These are phyloP conservation scores for Zasmidium angulare DNA, from an alignment of 2,329 filamentous ascomycete species.

Conservation along the genomic window DNA sequence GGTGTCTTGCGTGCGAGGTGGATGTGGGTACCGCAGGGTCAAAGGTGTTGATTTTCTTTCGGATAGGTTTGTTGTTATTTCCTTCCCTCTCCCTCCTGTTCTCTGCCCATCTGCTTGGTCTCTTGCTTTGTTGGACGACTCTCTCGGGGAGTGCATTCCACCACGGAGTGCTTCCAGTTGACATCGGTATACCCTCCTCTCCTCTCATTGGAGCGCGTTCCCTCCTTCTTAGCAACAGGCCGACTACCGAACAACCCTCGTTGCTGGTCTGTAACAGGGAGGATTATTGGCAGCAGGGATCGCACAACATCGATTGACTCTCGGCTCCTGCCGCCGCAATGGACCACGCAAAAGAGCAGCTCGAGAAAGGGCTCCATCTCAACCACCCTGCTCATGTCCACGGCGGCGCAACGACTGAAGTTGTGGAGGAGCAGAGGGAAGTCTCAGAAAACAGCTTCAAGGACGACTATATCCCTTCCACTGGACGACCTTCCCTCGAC, in stretches of 20 bases:
- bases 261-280: background rate
- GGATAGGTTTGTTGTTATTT: background rate
- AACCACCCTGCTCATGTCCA: constrained; percentile 27
- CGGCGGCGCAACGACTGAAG: constrained; percentile 12
- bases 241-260: background rate
- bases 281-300: background rate
- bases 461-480: constrained; percentile 9
- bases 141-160: background rate
- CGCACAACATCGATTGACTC: background rate
- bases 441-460: constrained; percentile 1
- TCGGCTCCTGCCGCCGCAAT: background rate
- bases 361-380: constrained; percentile 27
- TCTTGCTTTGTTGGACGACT: background rate
- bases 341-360: constrained; percentile 17
- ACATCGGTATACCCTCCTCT: background rate
- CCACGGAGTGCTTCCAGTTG: too few relatives aligned
- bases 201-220: background rate
- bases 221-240: background rate
- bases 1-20: too few relatives aligned
- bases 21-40: too few relatives aligned
- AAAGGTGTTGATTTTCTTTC: too few relatives aligned
- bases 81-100: background rate
- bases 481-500: constrained; percentile 5
- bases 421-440: constrained; percentile 14
- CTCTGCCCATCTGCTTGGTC: background rate